These are phyloP conservation scores for Colletotrichum destructivum DNA, from an alignment of 2,329 filamentous ascomycete genomes.

Conservation along the genomic window DNA sequence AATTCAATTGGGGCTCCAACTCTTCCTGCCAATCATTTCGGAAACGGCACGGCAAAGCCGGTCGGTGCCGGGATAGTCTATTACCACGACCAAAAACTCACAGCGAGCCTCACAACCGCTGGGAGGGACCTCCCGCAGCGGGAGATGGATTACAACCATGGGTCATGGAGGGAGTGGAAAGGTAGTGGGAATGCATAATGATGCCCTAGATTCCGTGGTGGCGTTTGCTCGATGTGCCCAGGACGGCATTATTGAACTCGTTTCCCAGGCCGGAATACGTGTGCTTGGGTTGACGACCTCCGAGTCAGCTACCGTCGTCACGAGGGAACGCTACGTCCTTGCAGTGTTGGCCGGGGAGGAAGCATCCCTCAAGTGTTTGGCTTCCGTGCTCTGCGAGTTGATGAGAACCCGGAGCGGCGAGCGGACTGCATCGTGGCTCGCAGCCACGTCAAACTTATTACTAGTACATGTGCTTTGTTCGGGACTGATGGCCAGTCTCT, in stretches of 20 bases:
- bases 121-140: neutral
- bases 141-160: neutral
- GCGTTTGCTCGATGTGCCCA: neutral
- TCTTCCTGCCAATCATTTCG: conserved; percentile 4
- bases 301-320: neutral
- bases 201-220: neutral
- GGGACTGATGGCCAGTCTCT: too few species aligned
- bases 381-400: neutral
- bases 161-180: neutral
- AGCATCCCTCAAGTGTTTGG: neutral
- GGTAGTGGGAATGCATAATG: neutral
- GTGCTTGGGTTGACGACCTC: neutral
- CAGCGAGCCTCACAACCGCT: neutral
- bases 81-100: conserved; percentile 4
- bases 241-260: neutral
- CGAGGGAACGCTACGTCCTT: neutral
- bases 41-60: conserved; percentile 7
- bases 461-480: too few species aligned
- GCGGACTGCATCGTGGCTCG: neutral
- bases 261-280: neutral
- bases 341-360: neutral
- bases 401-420: neutral
- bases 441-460: too few species aligned
- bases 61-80: neutral
- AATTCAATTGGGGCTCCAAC: neutral